Evolutionary conservation across 768 basidiomycete species (phyloP).

Genomic region (Hygrocybe punicea): DNA sequence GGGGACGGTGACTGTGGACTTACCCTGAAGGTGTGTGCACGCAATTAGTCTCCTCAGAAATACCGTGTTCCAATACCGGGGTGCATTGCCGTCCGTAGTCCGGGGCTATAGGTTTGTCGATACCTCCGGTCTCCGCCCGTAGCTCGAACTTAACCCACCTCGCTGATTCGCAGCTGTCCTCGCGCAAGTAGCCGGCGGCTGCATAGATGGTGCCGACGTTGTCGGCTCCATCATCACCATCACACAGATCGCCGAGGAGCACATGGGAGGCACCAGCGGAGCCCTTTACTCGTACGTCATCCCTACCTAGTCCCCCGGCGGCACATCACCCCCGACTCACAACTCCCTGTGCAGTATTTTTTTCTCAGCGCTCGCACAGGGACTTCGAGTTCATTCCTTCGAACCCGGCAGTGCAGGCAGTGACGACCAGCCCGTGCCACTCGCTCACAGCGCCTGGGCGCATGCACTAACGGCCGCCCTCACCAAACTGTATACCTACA

Average conservation of each 20-base stretch:
- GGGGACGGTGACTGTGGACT: constrained; percentile 78
- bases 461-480: constrained; percentile 57
- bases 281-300: constrained; percentile 80
- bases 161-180: constrained; percentile 49
- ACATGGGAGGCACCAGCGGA: constrained; percentile 90
- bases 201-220: constrained; percentile 61
- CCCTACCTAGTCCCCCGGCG: too few relatives aligned
- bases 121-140: neutral
- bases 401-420: neutral
- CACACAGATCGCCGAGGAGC: constrained; percentile 71
- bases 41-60: neutral
- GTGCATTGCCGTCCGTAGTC: constrained; percentile 33
- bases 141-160: neutral
- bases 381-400: constrained; percentile 43
- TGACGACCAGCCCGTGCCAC: constrained; percentile 12
- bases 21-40: constrained; percentile 43
- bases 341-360: constrained; percentile 60
- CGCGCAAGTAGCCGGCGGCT: constrained; percentile 50
- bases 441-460: constrained; percentile 59
- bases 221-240: constrained; percentile 63
- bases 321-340: neutral
- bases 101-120: constrained; percentile 62
- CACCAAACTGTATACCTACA: constrained; percentile 71
- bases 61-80: neutral
- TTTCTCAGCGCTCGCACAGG: constrained; percentile 83